phyloP scores from a whole-genome alignment of 2,329 filamentous ascomycete species.

The Ceratocystis diversiconidia region DNA sequence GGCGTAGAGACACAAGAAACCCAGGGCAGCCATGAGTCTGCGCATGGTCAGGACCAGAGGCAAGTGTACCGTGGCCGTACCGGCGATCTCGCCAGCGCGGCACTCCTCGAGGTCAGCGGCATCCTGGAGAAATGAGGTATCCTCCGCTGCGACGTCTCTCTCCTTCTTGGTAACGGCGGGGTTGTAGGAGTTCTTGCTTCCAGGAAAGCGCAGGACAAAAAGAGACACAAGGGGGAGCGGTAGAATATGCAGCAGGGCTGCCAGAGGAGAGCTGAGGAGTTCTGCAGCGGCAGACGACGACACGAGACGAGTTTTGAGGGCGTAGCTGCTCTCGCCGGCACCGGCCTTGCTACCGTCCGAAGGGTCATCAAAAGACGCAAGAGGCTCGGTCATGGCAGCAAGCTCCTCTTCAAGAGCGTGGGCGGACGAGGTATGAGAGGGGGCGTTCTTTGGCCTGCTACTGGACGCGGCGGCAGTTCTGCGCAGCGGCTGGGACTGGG shows the following conservation, averaged over 20 bases:
- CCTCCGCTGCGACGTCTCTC: conserved; percentile 2
- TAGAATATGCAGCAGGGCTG: conserved; percentile 7
- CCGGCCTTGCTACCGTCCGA: not conserved
- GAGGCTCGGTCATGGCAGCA: conserved; percentile 6
- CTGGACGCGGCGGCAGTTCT: not conserved
- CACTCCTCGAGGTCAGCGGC: conserved; percentile 17
- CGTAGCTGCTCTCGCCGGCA: not conserved
- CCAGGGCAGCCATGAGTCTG: conserved; percentile 15
- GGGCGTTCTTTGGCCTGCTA: not conserved
- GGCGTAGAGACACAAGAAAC: conserved; percentile 17
- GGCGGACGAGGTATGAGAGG: not conserved
- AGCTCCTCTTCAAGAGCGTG: not conserved
- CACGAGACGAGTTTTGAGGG: not conserved
- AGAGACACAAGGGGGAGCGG: conserved; percentile 14
- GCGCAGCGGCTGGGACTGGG: conserved; percentile 1
- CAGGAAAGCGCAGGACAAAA: conserved; percentile 6
- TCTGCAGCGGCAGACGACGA: not conserved
- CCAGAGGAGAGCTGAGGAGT: conserved; percentile 6
- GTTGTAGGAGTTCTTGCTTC: not conserved
- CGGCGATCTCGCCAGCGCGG: not conserved
- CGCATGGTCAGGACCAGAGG: conserved; percentile 17
- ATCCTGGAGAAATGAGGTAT: conserved; percentile 13
- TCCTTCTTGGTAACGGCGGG: conserved; percentile 1
- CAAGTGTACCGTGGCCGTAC: not conserved
- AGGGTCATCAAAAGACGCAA: conserved; percentile 9